phyloP scores from a whole-genome alignment of 139 green algal species.

The Coelastrella sp. region DNA sequence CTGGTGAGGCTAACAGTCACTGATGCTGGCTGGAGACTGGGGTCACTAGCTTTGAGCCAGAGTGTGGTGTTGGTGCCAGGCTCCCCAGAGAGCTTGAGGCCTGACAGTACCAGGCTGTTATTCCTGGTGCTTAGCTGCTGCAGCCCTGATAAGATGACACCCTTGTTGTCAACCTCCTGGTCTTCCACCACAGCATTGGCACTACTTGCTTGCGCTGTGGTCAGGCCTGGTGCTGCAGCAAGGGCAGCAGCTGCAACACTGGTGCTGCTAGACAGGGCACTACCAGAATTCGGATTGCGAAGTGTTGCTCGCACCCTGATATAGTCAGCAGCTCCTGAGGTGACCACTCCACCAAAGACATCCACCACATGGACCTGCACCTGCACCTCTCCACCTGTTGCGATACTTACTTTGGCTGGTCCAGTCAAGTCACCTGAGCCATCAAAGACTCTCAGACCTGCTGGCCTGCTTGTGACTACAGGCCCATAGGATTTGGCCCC shows the following conservation, averaged over 20 bases:
- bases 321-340: constrained; percentile 20
- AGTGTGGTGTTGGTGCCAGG: constrained; percentile 38
- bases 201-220: neutral
- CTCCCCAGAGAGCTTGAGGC: constrained; percentile 9
- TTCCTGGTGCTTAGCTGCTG: constrained; percentile 30
- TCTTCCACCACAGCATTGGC: neutral
- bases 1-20: constrained; percentile 37
- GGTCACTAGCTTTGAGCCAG: constrained; percentile 14
- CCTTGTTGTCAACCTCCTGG: constrained; percentile 16
- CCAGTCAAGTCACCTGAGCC: neutral
- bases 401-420: neutral
- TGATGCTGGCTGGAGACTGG: constrained; percentile 16
- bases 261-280: neutral
- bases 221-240: neutral
- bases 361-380: constrained; percentile 34
- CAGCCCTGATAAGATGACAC: constrained; percentile 28
- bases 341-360: constrained; percentile 41
- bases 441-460: constrained; percentile 18
- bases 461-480: constrained; percentile 34
- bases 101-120: constrained; percentile 28
- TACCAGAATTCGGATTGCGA: neutral
- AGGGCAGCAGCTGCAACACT: neutral
- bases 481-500: constrained; percentile 28
- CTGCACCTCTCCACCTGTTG: constrained; percentile 26
- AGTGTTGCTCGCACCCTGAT: constrained; percentile 17